Percentiles rank a stretch among this genome's conserved stretches.
phyloP scores from a whole-genome alignment of 345 rosid genomes.

The Stellera chamaejasme region DNA sequence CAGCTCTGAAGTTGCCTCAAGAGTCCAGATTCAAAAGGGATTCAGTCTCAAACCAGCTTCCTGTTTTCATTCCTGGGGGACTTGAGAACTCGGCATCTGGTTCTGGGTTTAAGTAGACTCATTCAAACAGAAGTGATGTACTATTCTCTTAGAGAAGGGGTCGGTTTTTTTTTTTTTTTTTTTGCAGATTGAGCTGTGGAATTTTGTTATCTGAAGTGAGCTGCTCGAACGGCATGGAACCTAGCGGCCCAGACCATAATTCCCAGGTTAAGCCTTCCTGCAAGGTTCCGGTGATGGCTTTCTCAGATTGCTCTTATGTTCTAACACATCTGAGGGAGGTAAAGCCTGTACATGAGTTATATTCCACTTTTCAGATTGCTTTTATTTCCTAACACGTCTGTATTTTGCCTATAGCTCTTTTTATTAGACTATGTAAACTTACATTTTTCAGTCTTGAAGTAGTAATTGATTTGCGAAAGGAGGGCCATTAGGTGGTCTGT shows the following conservation, averaged over 20 bases:
- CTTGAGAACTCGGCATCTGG: slow-evolving; percentile 28
- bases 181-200: background rate
- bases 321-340: slow-evolving; percentile 6
- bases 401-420: too few relatives aligned
- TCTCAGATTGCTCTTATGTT: background rate
- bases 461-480: too few relatives aligned
- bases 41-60: slow-evolving; percentile 80
- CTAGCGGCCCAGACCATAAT: slow-evolving; percentile 8
- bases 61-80: slow-evolving; percentile 77
- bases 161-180: background rate
- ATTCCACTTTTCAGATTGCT: too few relatives aligned
- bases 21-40: slow-evolving; percentile 87
- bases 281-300: slow-evolving; percentile 27
- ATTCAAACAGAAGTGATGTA: slow-evolving; percentile 5
- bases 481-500: too few relatives aligned
- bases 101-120: slow-evolving; percentile 36
- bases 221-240: slow-evolving; percentile 17
- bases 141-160: slow-evolving; percentile 2
- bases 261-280: slow-evolving; percentile 13
- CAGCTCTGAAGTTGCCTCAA: slow-evolving; percentile 49
- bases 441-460: too few relatives aligned
- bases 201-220: slow-evolving; percentile 15
- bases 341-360: slow-evolving; percentile 5
- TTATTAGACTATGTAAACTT: too few relatives aligned
- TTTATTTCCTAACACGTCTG: too few relatives aligned